Evolutionary conservation across 768 basidiomycete species (phyloP), one percentile per base, ranked within the genome.

Genomic region (Hypholoma sublateritium): DNA sequence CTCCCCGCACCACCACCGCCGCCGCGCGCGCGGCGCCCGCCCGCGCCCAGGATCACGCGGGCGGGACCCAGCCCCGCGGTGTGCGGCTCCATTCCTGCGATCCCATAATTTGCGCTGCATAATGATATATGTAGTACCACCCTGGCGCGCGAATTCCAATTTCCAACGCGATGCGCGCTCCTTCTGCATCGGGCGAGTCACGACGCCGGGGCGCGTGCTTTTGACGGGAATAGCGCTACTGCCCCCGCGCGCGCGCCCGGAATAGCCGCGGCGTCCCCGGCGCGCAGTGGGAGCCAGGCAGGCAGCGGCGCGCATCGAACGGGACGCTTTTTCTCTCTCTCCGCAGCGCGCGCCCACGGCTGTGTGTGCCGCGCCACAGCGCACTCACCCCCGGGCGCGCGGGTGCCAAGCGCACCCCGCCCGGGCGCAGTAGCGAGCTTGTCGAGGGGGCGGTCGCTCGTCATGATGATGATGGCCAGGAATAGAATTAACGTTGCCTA

Each of bases 291-390:
- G 28, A 32, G 28, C 25, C 4, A 7, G 25, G 6, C 28, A 32
- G 28, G 5, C 28, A 32, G 43, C 28, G 13, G 14, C 4, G 19
- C 7, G 24, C 41, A 21, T 48, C 13, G n/a, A 53, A 47, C 24
- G 37, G 54, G 48, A 47, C 45, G 43, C 19, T 41, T 50, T 54
- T 58, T 61, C 57, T 56, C 60, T 61, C 56, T 61, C 41, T 59
- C 57, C 61, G 61, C 61, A 58, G 61, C 53, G 35, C 41, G 39
- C 54, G 37, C 16, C 50, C 52, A 56, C 55, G 32, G 14, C 42
- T 37, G 34, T 19, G 19, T 44, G 19, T 22, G 17, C 17, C 17
- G 19, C 43, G n/a, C 43, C 9, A 12, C n/a, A 17, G 13, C 8
- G 43, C 9, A 17, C 43, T 44, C 43, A 19, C 17, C n/a, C 17